These are phyloP conservation scores for Tuber brumale DNA, from an alignment of 495 filamentous ascomycete genomes.

Conservation along the genomic window DNA sequence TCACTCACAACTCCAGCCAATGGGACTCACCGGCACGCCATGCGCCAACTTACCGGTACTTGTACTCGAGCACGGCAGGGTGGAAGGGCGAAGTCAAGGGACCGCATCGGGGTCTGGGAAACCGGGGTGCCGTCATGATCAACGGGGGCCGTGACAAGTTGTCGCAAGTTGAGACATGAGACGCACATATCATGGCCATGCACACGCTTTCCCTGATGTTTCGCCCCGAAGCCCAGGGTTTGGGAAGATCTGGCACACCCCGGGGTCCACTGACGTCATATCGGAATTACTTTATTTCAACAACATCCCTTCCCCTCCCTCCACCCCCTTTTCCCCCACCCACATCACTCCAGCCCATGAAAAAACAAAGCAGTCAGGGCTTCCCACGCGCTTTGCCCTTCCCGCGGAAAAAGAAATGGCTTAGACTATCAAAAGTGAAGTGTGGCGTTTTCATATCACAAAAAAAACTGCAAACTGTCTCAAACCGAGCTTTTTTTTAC, in stretches of 20 bases:
- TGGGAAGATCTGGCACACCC: background rate
- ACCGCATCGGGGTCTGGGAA: background rate
- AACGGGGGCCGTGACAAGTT: background rate
- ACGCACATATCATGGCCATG: background rate
- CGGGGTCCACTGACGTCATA: background rate
- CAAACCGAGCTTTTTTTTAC: background rate
- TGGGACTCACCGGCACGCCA: background rate
- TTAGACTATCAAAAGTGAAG: background rate
- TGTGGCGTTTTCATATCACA: background rate
- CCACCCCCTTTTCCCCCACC: background rate
- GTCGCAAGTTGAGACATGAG: background rate
- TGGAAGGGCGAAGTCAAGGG: background rate
- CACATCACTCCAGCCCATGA: background rate
- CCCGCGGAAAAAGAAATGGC: background rate
- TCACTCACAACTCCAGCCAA: background rate
- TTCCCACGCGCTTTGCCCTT: background rate
- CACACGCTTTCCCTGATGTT: background rate
- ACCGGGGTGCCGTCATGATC: background rate
- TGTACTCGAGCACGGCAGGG: no score
- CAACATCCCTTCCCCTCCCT: background rate
- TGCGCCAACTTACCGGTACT: background rate
- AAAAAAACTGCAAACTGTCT: background rate
- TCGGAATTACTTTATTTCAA: conserved; percentile 1
- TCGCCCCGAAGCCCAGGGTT: background rate
- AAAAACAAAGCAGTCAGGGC: background rate